Percentiles rank a stretch among this genome's conserved stretches.
Evolutionary conservation across 257 asterid species (phyloP).

Genomic region (Nicotiana tomentosiformis): DNA sequence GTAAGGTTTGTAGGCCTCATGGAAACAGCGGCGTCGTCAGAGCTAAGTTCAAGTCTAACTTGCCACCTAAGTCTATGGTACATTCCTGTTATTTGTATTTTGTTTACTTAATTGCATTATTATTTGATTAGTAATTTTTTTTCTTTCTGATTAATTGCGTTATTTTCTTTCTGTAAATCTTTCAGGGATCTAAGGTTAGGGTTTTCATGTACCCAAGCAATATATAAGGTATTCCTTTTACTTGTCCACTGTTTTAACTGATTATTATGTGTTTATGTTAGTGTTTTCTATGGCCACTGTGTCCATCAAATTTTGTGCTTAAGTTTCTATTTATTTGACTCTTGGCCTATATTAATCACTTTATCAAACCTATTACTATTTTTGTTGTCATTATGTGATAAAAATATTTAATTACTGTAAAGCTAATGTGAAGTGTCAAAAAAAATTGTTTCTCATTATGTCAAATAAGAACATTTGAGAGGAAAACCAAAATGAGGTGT

Average conservation of each 20-base stretch:
- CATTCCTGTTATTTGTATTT: neutral
- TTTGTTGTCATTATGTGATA: neutral
- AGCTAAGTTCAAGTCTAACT: slow-evolving; percentile 67
- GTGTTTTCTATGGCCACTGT: too few relatives aligned
- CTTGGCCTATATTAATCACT: neutral
- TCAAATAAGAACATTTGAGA: neutral
- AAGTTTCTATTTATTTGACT: neutral
- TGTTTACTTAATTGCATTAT: too few relatives aligned
- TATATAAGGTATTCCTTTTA: slow-evolving; percentile 30
- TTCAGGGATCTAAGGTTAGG: slow-evolving; percentile 61
- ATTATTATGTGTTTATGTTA: too few relatives aligned
- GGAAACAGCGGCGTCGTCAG: slow-evolving; percentile 89
- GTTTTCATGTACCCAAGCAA: slow-evolving; percentile 77
- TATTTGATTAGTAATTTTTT: too few relatives aligned
- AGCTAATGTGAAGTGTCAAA: too few relatives aligned
- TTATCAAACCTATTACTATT: too few relatives aligned
- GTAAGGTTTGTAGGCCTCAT: slow-evolving; percentile 75
- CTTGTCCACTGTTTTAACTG: too few relatives aligned
- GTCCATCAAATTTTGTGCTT: neutral
- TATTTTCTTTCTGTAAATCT: neutral
- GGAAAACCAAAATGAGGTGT: neutral
- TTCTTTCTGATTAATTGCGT: neutral
- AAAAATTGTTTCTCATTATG: too few relatives aligned
- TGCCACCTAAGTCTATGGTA: slow-evolving; percentile 78
- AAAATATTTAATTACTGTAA: too few relatives aligned